Conservation (phyloP, 257 asterid species). For the Solanum paucissectum region DNA sequence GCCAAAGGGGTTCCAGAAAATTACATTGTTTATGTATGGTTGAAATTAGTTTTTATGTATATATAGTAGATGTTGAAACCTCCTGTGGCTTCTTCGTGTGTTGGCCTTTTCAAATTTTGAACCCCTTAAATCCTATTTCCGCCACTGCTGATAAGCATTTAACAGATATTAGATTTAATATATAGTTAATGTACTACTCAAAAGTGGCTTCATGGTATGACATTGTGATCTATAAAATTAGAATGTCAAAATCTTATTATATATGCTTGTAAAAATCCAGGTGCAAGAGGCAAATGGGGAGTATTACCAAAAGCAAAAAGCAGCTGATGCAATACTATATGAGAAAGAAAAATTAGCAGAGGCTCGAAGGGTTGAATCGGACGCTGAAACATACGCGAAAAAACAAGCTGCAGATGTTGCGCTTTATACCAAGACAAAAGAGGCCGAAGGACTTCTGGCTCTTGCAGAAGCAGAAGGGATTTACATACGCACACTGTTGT, state of each 20-base stretch:
- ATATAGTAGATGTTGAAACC: background rate
- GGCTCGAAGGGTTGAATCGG: constrained; percentile 38
- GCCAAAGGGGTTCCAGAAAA: background rate
- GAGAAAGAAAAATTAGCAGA: constrained; percentile 46
- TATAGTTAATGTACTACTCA: background rate
- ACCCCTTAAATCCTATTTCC: background rate
- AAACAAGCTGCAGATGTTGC: constrained; percentile 41
- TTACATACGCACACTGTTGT: constrained; percentile 27
- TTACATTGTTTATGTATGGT: background rate
- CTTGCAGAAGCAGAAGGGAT: constrained; percentile 59
- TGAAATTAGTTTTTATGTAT: too few species aligned
- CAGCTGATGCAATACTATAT: constrained; percentile 42
- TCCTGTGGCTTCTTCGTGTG: background rate
- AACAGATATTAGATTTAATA: background rate
- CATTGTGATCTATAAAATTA: background rate
- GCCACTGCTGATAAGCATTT: background rate
- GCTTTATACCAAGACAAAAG: constrained; percentile 41
- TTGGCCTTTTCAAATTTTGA: background rate
- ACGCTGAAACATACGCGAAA: constrained; percentile 22
- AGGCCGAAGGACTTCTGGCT: constrained; percentile 53
- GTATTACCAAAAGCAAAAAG: constrained; percentile 46
- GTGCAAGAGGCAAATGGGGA: constrained; percentile 62
- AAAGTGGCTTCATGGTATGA: background rate
- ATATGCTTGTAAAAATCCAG: background rate
- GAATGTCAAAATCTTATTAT: background rate